Evolutionary conservation across 2,329 filamentous ascomycete species (phyloP), one percentile per base, ranked within the genome.

Genomic region (Raffaelea ambrosiae): DNA sequence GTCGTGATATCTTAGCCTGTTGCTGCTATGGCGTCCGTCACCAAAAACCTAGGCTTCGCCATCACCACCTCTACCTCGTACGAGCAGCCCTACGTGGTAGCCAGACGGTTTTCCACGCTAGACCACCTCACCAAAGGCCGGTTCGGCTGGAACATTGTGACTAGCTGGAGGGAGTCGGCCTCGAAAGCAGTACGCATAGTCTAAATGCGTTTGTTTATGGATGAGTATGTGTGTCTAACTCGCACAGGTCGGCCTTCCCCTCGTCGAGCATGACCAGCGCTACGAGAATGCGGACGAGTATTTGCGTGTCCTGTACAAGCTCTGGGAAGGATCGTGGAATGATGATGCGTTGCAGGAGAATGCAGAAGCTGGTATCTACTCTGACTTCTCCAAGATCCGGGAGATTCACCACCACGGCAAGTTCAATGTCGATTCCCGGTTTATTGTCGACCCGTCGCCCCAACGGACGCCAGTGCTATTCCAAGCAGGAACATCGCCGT

Each of bases 111-210:
- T n/a, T 39, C 44, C 4, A 44, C 48, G 3, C 43, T 53, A 1
- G 53, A 54, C 51, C 53, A 54, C 20, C 21, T 54, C 11, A 50
- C 51, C 10, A 19, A 26, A 5, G 53, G 51, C 39, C 48, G 53
- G 9, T 43, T 51, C 19, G 49, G 40, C 9, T 58, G 55, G 55
- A 57, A 57, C 42, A 46, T 56, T 20, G 55, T 57, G 5, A 57
- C 55, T 4, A 49, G 46, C 36, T 54, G 47, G 43, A 52, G 41
- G 35, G 43, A 50, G 40, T 40, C 43, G 29, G 48, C 51, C 1
- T 51, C 55, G 9, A 46, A 44, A 22, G 51, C 51, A 2, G 31
- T 43, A 31, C 14, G 40, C 14, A 23, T 5, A 7, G 13, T 7
- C 16, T 20, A 4, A 13, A 11, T 20, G 39, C 3, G 8, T 41